A percentile compares a stretch with the other conserved stretches of the same genome.
Conservation (phyloP, 495 filamentous ascomycete genomes). For the Penicillium herquei region DNA sequence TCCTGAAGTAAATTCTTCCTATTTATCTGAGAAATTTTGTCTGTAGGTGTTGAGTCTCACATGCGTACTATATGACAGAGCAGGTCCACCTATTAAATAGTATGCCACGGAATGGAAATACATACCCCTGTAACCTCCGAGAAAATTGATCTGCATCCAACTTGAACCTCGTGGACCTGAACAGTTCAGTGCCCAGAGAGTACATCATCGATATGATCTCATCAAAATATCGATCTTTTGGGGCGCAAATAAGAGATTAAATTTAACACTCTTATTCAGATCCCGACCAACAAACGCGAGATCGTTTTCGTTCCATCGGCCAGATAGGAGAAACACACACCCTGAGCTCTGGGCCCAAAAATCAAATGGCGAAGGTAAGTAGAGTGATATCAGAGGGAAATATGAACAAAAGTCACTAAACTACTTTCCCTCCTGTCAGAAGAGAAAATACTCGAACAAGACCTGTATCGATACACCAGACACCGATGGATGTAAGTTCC, state of each 20-base stretch:
- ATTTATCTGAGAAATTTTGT: too few species aligned
- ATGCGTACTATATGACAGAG: too few species aligned
- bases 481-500: conserved; percentile 37
- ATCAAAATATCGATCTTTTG: neutral
- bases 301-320: conserved; percentile 8
- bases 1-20: too few species aligned
- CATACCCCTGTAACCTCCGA: too few species aligned
- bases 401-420: neutral
- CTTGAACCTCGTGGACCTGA: too few species aligned
- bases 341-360: conserved; percentile 11
- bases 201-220: too few species aligned
- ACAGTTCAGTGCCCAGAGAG: too few species aligned
- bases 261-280: neutral
- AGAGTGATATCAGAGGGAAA: neutral
- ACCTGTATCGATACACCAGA: conserved; percentile 34
- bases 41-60: too few species aligned
- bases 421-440: neutral
- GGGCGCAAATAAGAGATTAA: neutral
- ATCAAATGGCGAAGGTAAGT: conserved; percentile 5
- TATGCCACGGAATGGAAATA: too few species aligned
- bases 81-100: too few species aligned
- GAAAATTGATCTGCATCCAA: too few species aligned
- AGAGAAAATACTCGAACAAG: conserved; percentile 21
- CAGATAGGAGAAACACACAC: neutral
- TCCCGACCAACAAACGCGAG: conserved; percentile 4